A percentile compares a stretch with the other conserved stretches of the same genome.
Conservation (phyloP, 805 yeast species). For the Metschnikowia kofuensis region DNA sequence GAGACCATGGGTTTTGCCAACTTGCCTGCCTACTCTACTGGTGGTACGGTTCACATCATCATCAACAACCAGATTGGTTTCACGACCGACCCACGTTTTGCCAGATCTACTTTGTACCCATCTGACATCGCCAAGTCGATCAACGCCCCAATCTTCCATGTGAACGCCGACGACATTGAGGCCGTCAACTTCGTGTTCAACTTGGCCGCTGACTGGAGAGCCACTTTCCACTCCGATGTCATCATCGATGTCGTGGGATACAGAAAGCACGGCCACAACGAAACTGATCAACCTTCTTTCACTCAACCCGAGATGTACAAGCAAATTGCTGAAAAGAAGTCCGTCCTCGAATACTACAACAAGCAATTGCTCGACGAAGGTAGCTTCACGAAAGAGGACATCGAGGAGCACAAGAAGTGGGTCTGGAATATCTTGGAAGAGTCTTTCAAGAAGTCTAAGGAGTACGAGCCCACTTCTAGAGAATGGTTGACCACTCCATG, state of each 20-base stretch:
- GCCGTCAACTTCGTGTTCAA: conserved; percentile 87
- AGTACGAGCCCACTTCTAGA: conserved; percentile 84
- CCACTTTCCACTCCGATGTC: conserved; percentile 93
- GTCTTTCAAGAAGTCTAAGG: conserved; percentile 83
- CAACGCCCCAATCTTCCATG: conserved; percentile 99
- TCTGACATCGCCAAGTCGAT: conserved; percentile 95
- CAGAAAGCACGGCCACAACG: conserved; percentile 98
- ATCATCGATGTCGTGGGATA: conserved; percentile 96
- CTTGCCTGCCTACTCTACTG: conserved; percentile 93
- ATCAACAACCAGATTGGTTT: conserved; percentile 99
- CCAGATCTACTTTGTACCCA: conserved; percentile 97
- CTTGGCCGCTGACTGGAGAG: conserved; percentile 98
- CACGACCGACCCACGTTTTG: conserved; percentile 97
- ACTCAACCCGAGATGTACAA: conserved; percentile 98
- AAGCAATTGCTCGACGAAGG: conserved; percentile 80
- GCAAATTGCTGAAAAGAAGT: conserved; percentile 82
- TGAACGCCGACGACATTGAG: conserved; percentile 97
- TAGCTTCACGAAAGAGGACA: conserved; percentile 83
- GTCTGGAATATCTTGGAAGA: conserved; percentile 94
- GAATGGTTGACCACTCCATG: conserved; percentile 99
- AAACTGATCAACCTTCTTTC: conserved; percentile 98
- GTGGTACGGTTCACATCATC: conserved; percentile 96
- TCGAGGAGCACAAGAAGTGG: conserved; percentile 96
- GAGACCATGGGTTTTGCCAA: conserved; percentile 95
- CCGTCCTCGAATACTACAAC: conserved; percentile 83